phyloP scores from a whole-genome alignment of 805 yeast genomes.

The Metschnikowia cerradonensis region DNA sequence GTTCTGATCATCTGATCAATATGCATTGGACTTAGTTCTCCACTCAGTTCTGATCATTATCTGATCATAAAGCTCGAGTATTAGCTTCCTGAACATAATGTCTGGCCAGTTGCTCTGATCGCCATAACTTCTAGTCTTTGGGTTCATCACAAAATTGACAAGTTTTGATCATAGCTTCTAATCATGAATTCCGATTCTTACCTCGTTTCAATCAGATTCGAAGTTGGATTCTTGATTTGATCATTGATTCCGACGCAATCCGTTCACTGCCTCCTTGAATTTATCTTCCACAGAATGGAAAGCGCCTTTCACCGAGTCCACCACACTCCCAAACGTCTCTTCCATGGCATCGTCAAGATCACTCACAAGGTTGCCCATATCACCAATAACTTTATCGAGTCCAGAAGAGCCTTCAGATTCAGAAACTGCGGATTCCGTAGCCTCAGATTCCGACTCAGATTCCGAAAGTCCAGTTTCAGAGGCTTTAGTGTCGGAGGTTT shows the following conservation, averaged over 20 bases:
- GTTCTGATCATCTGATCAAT: too few relatives aligned
- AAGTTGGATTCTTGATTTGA: not conserved
- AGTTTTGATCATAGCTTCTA: too few relatives aligned
- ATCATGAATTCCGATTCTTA: too few relatives aligned
- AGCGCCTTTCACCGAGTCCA: conserved; percentile 14
- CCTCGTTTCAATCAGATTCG: too few relatives aligned
- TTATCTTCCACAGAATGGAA: conserved; percentile 12
- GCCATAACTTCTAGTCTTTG: too few relatives aligned
- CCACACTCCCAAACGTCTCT: conserved; percentile 14
- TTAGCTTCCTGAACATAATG: too few relatives aligned
- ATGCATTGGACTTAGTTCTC: too few relatives aligned
- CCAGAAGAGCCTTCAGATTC: not conserved
- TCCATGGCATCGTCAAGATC: conserved; percentile 17
- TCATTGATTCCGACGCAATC: not conserved
- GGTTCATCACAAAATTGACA: too few relatives aligned
- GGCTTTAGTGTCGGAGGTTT: not conserved
- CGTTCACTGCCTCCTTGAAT: conserved; percentile 5
- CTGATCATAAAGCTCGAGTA: too few relatives aligned
- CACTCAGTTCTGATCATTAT: too few relatives aligned
- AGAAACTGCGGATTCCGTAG: not conserved
- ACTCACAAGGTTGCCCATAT: conserved; percentile 16
- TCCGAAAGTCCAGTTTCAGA: too few relatives aligned
- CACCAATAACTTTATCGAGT: not conserved
- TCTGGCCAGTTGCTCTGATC: too few relatives aligned
- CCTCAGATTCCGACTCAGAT: not conserved